A percentile compares a stretch with the other conserved stretches of the same genome.
These are phyloP conservation scores for Escovopsis sp. DNA, from an alignment of 2,329 filamentous ascomycete genomes.

Conservation along the genomic window DNA sequence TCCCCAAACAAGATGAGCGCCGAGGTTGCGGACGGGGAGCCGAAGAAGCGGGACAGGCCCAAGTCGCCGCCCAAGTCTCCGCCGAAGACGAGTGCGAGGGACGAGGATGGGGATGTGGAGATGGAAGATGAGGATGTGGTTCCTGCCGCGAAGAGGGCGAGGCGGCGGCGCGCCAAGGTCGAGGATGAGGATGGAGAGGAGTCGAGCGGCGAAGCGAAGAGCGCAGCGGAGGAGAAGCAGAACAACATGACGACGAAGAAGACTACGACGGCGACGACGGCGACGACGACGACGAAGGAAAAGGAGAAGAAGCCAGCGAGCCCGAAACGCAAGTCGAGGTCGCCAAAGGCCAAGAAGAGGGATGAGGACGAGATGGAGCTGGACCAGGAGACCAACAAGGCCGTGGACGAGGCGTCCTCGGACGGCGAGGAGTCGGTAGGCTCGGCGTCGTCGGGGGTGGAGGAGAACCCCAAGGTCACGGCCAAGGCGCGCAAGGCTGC, in stretches of 20 bases:
- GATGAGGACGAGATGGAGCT: conserved; percentile 16
- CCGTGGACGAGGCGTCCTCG: conserved; percentile 5
- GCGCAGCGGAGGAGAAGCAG: conserved; percentile 6
- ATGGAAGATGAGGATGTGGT: conserved; percentile 42
- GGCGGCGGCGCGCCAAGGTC: conserved; percentile 31
- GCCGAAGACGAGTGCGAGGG: conserved; percentile 8
- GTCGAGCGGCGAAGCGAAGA: conserved; percentile 14
- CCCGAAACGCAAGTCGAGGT: conserved; percentile 6
- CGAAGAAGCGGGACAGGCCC: conserved; percentile 21
- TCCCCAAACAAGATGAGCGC: conserved; percentile 1
- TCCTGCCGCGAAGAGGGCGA: conserved; percentile 43
- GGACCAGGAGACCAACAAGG: conserved; percentile 3
- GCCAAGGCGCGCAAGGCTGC: conserved; percentile 68
- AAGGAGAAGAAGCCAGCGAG: conserved; percentile 12
- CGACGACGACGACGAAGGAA: conserved; percentile 10
- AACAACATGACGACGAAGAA: conserved; percentile 9
- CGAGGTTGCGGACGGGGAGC: not conserved
- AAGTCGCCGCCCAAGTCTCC: not conserved
- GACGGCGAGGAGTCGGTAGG: conserved; percentile 16
- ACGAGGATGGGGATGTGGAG: conserved; percentile 26
- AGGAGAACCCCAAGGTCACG: conserved; percentile 54
- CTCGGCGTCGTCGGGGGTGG: conserved; percentile 20
- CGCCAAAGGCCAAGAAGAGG: conserved; percentile 13
- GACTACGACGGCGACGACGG: conserved; percentile 10
- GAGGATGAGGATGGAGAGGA: conserved; percentile 36